Base-by-base conservation (phyloP, 805 yeast genomes). In the Komagataella populi region DNA sequence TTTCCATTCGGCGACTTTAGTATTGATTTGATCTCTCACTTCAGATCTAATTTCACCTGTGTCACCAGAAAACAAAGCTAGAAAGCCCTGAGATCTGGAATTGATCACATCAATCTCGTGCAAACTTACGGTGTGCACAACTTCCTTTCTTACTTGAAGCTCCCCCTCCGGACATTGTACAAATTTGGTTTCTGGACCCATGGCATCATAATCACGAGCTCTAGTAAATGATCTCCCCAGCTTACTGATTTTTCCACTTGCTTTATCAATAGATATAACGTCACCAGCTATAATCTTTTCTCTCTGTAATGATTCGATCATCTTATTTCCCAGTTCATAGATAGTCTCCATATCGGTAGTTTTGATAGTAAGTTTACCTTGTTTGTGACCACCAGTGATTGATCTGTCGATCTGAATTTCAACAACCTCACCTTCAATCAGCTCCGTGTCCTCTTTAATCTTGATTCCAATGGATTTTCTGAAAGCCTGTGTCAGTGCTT, bases 81-180 rank as follows among this genome's bases (percentile, higher is more conserved):
- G 77, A 61, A 95, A 95, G 30, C 99, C 99, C 69, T 93, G 99
- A 17, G 96, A 90, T 66, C 96, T 83, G 14, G 98, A 89, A 70
- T 93, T 93, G 64, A 95, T 95, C 51, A 91, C 96, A 69, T 93
- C 99, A 59, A 93, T 87, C 68, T 93, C 99, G 70, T 93, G 98
- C 59, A 93, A 74, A 1, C 97, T 87, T n/a, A 93, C 97, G 1
- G 96, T 95, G 69, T 93, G 99, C 43, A 90, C 96, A 43, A 89
- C 95, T 63, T 89, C 95, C 64, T 87, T 88, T 62, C 97, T 82
- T 64, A 87, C 87, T 71, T 93, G 99, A 63, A 93, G 79, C 72
- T 93, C 99, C 52, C 99, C 99, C 66, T 93, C 97, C 45, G 99
- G 99, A 65, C 96, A 85, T 69, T 93, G 97, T 53, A 93, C 96